Base-by-base conservation (phyloP, 805 yeast genomes). In the Wickerhamomyces bovis region DNA sequence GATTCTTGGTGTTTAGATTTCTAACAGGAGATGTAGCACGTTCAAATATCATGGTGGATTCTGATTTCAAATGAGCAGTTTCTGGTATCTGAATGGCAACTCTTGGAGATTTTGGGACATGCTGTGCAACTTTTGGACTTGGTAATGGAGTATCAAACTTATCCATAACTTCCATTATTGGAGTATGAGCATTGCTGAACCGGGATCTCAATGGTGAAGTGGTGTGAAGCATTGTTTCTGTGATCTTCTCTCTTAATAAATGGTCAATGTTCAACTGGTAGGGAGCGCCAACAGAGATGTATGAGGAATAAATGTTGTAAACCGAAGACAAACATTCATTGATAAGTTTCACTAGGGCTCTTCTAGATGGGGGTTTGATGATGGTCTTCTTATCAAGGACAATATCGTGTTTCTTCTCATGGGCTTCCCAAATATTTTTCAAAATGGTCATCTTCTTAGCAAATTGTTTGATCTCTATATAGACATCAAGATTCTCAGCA, bases 401-500 rank as follows among this genome's bases (percentile, higher is more conserved):
- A 12, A 46, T 48, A 12, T 46, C 45, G 23, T 44, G 39, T 11
- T 41, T 30, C 30, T 52, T 52, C 28, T 45, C 58, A 56, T 42
- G 56, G 50, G 53, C 53, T 46, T 67, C 61, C 55, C 64, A 50
- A 26, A 80, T 52, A 26, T 70, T 73, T 41, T 70, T 70, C 46
- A 81, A 54, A 1, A 69, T 56, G 1, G 63, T 58, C 64, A 77
- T 65, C 52, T 72, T 75, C 51, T 72, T 75, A 12, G 71, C 69
- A 49, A 82, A 76, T 42, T 73, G 73, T 41, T 69, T 69, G 42
- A 86, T 72, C 48, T 80, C 85, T 44, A 75, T 63, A 60, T 78
- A 86, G 3, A 84, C 88, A 51, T 83, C 82, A n/a, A 86, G 61
- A 55, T 87, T 89, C 58, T 89, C 97, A 2, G 75, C 76, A 58